phyloP scores from a whole-genome alignment of 2,329 filamentous ascomycete genomes.

The Huntiella decipiens region DNA sequence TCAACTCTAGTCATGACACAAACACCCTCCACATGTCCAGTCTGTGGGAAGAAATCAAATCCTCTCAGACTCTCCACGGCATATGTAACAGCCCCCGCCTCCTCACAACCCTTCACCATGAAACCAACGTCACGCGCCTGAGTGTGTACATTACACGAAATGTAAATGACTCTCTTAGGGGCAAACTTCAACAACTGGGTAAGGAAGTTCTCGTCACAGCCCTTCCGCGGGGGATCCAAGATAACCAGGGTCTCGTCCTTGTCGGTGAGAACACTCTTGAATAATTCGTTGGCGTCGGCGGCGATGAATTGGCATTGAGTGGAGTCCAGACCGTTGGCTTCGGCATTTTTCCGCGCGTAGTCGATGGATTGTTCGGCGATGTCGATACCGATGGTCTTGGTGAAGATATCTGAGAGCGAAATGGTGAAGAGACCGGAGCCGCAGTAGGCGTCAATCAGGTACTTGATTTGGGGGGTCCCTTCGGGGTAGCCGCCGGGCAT shows the following conservation, averaged over 20 bases:
- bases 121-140: conserved; percentile 86
- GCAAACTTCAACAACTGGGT: conserved; percentile 60
- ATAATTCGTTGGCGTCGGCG: conserved; percentile 69
- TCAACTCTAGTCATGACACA: conserved; percentile 11
- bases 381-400: conserved; percentile 76
- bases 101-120: conserved; percentile 48
- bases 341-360: conserved; percentile 61
- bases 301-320: conserved; percentile 68
- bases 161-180: conserved; percentile 70
- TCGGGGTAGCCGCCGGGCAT: conserved; percentile 23
- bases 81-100: conserved; percentile 33
- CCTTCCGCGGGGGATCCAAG: conserved; percentile 90
- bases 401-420: conserved; percentile 69
- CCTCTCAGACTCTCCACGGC: conserved; percentile 78
- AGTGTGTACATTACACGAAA: conserved; percentile 95
- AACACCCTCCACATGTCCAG: conserved; percentile 46
- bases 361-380: conserved; percentile 62
- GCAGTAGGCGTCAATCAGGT: conserved; percentile 94
- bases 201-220: conserved; percentile 74
- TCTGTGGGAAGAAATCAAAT: conserved; percentile 96
- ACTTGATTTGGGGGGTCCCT: conserved; percentile 37
- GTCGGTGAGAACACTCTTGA: conserved; percentile 32
- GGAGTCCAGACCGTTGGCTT: conserved; percentile 48
- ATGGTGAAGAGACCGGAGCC: conserved; percentile 95
- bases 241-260: conserved; percentile 78